Evolutionary conservation across 352 stramenopile species (phyloP).

Genomic region (Phytophthora sp.): DNA sequence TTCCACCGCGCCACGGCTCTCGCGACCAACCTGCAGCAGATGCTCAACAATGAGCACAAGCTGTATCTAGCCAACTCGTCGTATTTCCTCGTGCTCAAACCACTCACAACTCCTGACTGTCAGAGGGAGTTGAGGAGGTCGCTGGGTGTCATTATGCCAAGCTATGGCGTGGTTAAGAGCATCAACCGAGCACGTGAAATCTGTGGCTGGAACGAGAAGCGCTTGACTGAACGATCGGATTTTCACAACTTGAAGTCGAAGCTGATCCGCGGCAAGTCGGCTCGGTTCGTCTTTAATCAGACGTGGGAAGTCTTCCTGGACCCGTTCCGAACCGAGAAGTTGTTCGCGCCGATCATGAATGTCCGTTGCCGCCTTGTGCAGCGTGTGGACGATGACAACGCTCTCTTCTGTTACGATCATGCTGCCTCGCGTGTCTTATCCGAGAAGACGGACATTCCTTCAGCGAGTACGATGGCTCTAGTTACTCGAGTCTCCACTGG

Average conservation of each 20-base stretch:
- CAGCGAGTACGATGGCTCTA: conserved; percentile 34
- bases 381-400: conserved; percentile 41
- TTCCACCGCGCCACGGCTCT: conserved; percentile 27
- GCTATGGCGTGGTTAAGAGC: conserved; percentile 13
- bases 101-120: conserved; percentile 31
- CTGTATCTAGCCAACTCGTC: conserved; percentile 37
- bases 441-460: conserved; percentile 32
- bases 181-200: conserved; percentile 27
- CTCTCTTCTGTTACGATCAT: conserved; percentile 42
- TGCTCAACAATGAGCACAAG: conserved; percentile 43
- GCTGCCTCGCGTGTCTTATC: conserved; percentile 31
- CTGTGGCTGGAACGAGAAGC: conserved; percentile 41
- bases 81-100: conserved; percentile 40
- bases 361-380: conserved; percentile 38
- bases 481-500: conserved; percentile 30
- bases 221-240: conserved; percentile 22
- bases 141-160: conserved; percentile 18
- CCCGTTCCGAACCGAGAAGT: conserved; percentile 29
- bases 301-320: conserved; percentile 41
- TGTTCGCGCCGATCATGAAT: conserved; percentile 38
- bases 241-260: conserved; percentile 41
- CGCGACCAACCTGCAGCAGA: conserved; percentile 25
- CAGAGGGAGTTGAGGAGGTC: conserved; percentile 21
- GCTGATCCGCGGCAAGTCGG: conserved; percentile 26
- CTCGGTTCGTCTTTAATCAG: conserved; percentile 27